A percentile compares a stretch with the other conserved stretches of the same genome.
phyloP scores from a whole-genome alignment of 2,329 filamentous ascomycete species.

The Stenocarpella maydis region DNA sequence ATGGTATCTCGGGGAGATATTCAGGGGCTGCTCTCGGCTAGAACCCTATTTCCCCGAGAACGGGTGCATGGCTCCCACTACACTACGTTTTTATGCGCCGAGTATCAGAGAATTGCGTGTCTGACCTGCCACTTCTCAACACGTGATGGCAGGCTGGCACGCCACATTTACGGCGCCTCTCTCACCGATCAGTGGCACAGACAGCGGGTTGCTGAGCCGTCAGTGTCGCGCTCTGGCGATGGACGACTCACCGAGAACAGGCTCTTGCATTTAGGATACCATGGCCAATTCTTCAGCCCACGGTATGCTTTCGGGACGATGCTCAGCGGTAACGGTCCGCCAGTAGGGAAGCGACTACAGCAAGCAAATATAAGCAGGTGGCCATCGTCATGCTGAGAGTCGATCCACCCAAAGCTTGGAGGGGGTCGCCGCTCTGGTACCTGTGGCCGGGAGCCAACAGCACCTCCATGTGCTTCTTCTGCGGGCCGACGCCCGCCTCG shows the following conservation, averaged over 20 bases:
- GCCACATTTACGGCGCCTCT: not conserved
- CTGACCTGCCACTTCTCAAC: not conserved
- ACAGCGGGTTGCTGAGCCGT: not conserved
- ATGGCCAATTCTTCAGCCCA: not conserved
- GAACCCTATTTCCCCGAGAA: conserved; percentile 17
- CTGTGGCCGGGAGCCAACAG: conserved; percentile 48
- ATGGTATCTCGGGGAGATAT: conserved; percentile 23
- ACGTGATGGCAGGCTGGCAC: not conserved
- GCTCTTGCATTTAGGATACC: not conserved
- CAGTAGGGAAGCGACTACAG: not conserved
- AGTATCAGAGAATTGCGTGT: not conserved
- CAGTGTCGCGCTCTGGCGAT: not conserved
- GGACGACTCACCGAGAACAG: not conserved
- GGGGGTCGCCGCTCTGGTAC: conserved; percentile 40
- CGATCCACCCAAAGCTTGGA: not conserved
- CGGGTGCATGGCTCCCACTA: not conserved
- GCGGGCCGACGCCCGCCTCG: conserved; percentile 33
- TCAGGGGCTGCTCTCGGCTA: conserved; percentile 17
- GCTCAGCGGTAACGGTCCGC: not conserved
- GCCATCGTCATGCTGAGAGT: not conserved
- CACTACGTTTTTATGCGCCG: not conserved
- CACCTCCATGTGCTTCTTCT: conserved; percentile 39
- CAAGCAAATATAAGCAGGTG: not conserved
- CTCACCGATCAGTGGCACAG: not conserved
- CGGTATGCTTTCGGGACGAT: too few relatives aligned